A percentile compares a stretch with the other conserved stretches of the same genome.
Evolutionary conservation across 2,329 filamentous ascomycete genomes (phyloP).

Genomic region (Elsinoe fawcettii): DNA sequence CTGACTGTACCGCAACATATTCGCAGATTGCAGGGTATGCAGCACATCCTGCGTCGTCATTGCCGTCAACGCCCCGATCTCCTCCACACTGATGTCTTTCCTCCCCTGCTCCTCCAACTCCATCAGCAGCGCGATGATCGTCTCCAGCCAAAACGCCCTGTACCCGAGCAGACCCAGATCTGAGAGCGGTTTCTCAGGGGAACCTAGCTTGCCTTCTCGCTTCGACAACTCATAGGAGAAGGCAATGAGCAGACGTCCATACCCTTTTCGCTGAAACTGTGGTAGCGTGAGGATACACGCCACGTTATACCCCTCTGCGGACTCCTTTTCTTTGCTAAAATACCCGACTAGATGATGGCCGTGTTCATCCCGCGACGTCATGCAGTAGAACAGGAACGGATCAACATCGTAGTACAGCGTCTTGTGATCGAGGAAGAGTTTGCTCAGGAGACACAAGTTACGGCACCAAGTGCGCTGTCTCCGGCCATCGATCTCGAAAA

Average conservation of each 20-base stretch:
- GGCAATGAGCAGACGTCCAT: slow-evolving; percentile 85
- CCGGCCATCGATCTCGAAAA: slow-evolving; percentile 94
- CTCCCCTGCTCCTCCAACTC: slow-evolving; percentile 52
- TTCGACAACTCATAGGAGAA: slow-evolving; percentile 97
- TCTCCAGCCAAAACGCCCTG: slow-evolving; percentile 95
- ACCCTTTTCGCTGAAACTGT: slow-evolving; percentile 92
- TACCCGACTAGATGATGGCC: slow-evolving; percentile 98
- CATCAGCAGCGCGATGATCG: slow-evolving; percentile 79
- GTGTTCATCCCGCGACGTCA: slow-evolving; percentile 81
- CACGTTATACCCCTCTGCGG: slow-evolving; percentile 92
- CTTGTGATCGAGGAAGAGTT: slow-evolving; percentile 96
- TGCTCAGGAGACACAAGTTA: slow-evolving; percentile 87
- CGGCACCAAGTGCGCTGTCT: slow-evolving; percentile 94
- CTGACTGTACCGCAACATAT: slow-evolving; percentile 73
- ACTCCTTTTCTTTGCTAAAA: slow-evolving; percentile 98
- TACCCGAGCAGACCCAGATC: slow-evolving; percentile 91
- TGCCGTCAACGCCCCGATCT: slow-evolving; percentile 67
- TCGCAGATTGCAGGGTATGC: slow-evolving; percentile 85
- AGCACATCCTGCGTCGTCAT: slow-evolving; percentile 99
- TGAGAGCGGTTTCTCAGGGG: slow-evolving; percentile 90
- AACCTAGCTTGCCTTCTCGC: slow-evolving; percentile 89
- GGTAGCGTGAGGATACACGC: slow-evolving; percentile 95
- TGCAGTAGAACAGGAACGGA: slow-evolving; percentile 96
- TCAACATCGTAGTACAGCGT: slow-evolving; percentile 99
- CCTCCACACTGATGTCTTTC: slow-evolving; percentile 71